Evolutionary conservation across 345 rosid genomes (phyloP).

Genomic region (Eucalyptus leucophloia): DNA sequence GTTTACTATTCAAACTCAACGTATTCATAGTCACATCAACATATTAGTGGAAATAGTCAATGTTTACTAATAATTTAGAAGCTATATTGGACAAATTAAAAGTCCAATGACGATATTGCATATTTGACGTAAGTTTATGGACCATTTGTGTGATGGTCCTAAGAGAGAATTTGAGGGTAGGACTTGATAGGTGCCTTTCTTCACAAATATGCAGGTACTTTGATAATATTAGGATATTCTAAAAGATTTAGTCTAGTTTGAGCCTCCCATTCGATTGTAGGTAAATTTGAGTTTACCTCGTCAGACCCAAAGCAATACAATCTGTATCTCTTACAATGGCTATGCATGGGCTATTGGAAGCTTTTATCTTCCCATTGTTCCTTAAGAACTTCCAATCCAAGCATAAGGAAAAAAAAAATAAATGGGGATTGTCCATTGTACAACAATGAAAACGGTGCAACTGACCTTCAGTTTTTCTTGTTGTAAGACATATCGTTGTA

Average conservation of each 20-base stretch:
- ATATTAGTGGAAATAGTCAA: neutral
- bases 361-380: neutral
- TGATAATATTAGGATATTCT: neutral
- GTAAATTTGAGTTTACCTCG: neutral
- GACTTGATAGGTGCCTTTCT: neutral
- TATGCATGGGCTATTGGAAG: neutral
- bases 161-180: neutral
- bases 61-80: neutral
- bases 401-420: neutral
- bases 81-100: neutral
- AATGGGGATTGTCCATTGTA: neutral
- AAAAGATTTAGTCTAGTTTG: neutral
- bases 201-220: neutral
- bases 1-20: neutral
- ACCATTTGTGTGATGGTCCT: neutral
- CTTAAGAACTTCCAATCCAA: neutral
- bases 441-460: neutral
- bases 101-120: neutral
- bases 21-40: neutral
- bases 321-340: neutral
- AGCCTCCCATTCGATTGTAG: neutral
- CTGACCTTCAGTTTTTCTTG: neutral
- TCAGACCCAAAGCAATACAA: neutral
- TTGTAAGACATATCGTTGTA: neutral
- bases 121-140: rapidly evolving